A percentile compares a stretch with the other conserved stretches of the same genome.
phyloP scores from a whole-genome alignment of 306 rosid species.

The Elaeagnus macrophylla region DNA sequence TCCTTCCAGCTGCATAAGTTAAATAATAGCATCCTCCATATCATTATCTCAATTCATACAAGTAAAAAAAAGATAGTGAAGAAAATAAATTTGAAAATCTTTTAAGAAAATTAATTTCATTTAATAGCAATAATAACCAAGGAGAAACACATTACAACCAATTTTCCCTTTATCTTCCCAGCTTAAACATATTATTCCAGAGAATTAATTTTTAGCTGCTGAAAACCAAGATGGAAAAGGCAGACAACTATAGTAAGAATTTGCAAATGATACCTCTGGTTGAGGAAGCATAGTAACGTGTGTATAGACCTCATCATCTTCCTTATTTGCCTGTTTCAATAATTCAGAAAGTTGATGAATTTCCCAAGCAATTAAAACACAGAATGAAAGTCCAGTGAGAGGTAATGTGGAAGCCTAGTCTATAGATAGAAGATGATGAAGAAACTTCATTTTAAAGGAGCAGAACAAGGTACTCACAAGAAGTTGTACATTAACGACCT shows the following conservation, averaged over 20 bases:
- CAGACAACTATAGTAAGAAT: constrained; percentile 1
- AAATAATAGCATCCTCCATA: constrained; percentile 4
- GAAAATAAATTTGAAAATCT: constrained; percentile 3
- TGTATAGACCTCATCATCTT: constrained; percentile 93
- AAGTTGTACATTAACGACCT: constrained; percentile 68
- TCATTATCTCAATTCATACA: constrained; percentile 11
- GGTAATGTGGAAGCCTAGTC: constrained; percentile 1
- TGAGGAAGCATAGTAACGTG: constrained; percentile 76
- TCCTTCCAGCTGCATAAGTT: constrained; percentile 46
- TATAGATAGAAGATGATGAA: constrained; percentile 13
- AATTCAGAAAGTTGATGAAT: constrained; percentile 9
- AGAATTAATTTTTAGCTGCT: constrained; percentile 6
- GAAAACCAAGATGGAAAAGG: constrained; percentile 12
- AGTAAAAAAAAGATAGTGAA: neutral
- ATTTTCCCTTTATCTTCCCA: constrained; percentile 2
- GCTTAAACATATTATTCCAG: neutral
- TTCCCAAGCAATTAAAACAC: constrained; percentile 9
- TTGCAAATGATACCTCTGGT: constrained; percentile 52
- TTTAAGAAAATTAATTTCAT: constrained; percentile 9
- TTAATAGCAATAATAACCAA: constrained; percentile 15
- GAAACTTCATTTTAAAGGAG: constrained; percentile 3
- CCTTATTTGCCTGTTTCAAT: constrained; percentile 72
- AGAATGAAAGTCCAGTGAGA: constrained; percentile 2
- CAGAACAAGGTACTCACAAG: constrained; percentile 47
- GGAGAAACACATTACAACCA: constrained; percentile 6